phyloP scores from a whole-genome alignment of 768 basidiomycete genomes.

The Tremella mesenterica region DNA sequence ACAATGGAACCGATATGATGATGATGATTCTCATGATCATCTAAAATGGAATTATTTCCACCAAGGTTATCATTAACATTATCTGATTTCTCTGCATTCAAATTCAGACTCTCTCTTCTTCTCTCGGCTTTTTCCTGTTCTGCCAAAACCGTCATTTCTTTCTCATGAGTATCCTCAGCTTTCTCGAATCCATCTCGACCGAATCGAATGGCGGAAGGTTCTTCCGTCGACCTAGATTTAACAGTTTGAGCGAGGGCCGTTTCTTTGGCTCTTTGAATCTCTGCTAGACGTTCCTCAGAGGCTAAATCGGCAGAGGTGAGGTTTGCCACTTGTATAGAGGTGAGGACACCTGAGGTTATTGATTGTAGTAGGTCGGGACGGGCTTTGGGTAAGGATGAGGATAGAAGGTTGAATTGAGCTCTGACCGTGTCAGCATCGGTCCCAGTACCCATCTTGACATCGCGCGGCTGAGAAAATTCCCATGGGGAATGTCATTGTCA shows the following conservation, averaged over 20 bases:
- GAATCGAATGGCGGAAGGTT: constrained; percentile 13
- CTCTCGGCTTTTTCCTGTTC: constrained; percentile 11
- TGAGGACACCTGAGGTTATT: constrained; percentile 17
- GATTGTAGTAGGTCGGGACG: constrained; percentile 21
- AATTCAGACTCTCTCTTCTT: constrained; percentile 3
- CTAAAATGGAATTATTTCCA: too few species aligned
- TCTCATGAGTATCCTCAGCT: constrained; percentile 21
- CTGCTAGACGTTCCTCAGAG: constrained; percentile 27
- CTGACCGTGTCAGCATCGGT: constrained; percentile 16
- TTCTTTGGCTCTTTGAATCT: constrained; percentile 23
- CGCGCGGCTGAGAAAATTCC: background rate
- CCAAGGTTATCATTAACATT: too few species aligned
- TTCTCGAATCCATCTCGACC: constrained; percentile 35
- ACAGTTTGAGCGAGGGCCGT: constrained; percentile 25
- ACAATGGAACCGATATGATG: too few species aligned
- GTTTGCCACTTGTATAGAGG: constrained; percentile 23
- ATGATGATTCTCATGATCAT: too few species aligned
- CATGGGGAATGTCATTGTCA: too few species aligned
- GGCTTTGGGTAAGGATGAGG: constrained; percentile 26
- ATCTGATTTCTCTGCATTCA: too few species aligned
- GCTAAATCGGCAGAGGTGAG: constrained; percentile 37
- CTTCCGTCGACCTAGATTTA: constrained; percentile 16
- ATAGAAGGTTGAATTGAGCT: constrained; percentile 35
- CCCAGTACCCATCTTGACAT: constrained; percentile 1
- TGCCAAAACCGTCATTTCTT: constrained; percentile 14